These are phyloP conservation scores for Gracilaria vermiculophylla DNA, from an alignment of 23 red algal species.

Conservation along the genomic window DNA sequence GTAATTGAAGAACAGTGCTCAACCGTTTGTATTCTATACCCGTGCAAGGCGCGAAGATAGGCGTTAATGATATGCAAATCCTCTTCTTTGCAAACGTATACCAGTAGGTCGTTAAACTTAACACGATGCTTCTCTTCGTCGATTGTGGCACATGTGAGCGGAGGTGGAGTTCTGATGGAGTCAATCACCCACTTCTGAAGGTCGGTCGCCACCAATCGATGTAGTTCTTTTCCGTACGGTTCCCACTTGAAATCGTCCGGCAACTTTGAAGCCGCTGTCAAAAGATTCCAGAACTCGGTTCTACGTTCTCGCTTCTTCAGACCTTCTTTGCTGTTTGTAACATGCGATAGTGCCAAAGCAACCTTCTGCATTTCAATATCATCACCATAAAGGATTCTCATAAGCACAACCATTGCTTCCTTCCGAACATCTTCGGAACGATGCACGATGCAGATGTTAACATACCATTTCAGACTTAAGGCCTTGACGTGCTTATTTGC, in stretches of 20 bases:
- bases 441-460: not conserved
- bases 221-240: not conserved
- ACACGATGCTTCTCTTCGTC: not conserved
- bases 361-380: not conserved
- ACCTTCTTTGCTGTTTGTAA: not conserved
- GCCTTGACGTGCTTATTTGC: not conserved
- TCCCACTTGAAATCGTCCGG: not conserved
- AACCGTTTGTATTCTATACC: not conserved
- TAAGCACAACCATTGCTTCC: not conserved
- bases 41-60: slow-evolving; percentile 3
- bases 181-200: not conserved
- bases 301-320: not conserved
- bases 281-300: not conserved
- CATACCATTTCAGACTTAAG: not conserved
- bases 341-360: not conserved
- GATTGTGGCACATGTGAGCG: not conserved
- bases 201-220: not conserved
- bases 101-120: not conserved
- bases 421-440: not conserved
- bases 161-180: not conserved
- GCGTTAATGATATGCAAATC: not conserved
- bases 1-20: not conserved
- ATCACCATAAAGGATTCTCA: not conserved
- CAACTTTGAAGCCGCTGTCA: not conserved
- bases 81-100: not conserved